Percentiles rank a stretch among this genome's conserved stretches.
These are phyloP conservation scores for Metschnikowia rubicola DNA, from an alignment of 805 yeast genomes.

Conservation along the genomic window DNA sequence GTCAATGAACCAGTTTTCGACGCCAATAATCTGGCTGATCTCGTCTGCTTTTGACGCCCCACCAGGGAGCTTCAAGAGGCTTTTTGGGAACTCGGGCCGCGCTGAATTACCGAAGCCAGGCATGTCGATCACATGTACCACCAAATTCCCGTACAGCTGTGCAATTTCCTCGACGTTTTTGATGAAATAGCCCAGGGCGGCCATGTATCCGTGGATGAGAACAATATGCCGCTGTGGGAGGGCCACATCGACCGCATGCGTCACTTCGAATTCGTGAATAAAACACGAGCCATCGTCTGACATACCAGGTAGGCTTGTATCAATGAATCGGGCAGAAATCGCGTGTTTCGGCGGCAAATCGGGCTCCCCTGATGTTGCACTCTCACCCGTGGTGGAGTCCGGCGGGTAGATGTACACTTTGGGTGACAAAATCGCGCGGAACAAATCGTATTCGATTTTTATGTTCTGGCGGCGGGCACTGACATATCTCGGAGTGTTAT, in stretches of 20 bases:
- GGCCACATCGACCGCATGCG: conserved; percentile 17
- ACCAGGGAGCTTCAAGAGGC: conserved; percentile 22
- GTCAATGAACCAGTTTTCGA: conserved; percentile 42
- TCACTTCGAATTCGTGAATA: conserved; percentile 37
- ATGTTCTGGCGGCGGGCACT: conserved; percentile 25
- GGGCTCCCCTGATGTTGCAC: background rate
- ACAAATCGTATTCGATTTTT: conserved; percentile 32
- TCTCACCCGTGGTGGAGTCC: background rate
- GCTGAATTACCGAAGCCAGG: conserved; percentile 45
- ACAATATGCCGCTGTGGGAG: conserved; percentile 24
- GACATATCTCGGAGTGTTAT: conserved; percentile 6
- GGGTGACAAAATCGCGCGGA: conserved; percentile 29
- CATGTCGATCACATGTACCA: conserved; percentile 38
- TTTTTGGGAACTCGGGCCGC: conserved; percentile 35
- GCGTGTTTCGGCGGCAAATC: background rate
- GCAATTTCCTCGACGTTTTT: conserved; percentile 35
- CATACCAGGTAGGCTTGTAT: conserved; percentile 22
- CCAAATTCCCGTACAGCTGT: conserved; percentile 28
- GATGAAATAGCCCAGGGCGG: conserved; percentile 40
- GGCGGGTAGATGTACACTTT: conserved; percentile 24
- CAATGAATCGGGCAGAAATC: conserved; percentile 23
- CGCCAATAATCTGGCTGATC: conserved; percentile 30
- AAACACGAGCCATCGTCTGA: conserved; percentile 21
- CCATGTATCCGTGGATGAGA: conserved; percentile 44
- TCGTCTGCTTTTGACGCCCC: conserved; percentile 18